Base-by-base conservation (phyloP, 345 rosid species). In the Sisymbrium irio region DNA sequence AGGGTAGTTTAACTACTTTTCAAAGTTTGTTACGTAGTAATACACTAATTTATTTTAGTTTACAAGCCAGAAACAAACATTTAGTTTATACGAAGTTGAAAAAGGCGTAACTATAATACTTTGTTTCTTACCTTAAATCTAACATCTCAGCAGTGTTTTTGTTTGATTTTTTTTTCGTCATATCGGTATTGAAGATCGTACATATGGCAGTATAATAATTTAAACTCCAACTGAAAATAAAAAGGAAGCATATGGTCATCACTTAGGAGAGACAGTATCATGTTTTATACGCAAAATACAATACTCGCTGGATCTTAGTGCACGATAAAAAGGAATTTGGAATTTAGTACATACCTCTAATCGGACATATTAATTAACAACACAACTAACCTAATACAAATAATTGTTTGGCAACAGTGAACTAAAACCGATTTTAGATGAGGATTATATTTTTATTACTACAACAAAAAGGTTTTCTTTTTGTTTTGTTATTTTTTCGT, bases 61-160 rank as follows among this genome's bases (percentile, higher is more conserved):
- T 22, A 58, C 11, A 4, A 14, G 25, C 4, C 4, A 20, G 35
- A n/a, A n/a, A n/a, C n/a, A n/a, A n/a, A n/a, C n/a, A n/a, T n/a
- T n/a, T n/a, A n/a, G n/a, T n/a, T n/a, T n/a, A n/a, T n/a, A n/a
- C n/a, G n/a, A n/a, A 13, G 58, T 36, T 51, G 44, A 14, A 50
- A 49, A 53, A 65, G 50, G n/a, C 36, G 37, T 36, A 50, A 14
- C 22, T 36, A 50, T 66, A 35, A 41, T 15, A 41, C 12, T 17
- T 67, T 55, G 40, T 67, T 40, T 40, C 53, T 54, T 67, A 54
- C 72, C 42, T 30, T 54, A 50, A 22, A 66, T 55, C 53, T 57
- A 56, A 42, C 44, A 69, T 44, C 22, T 57, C 35, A 32, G 33
- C n/a, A 19, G 12, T 28, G 51, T 2, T 6, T 40, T 67, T 46